phyloP scores from a whole-genome alignment of 2,329 filamentous ascomycete genomes.

The Hawksworthiomyces lignivorus region DNA sequence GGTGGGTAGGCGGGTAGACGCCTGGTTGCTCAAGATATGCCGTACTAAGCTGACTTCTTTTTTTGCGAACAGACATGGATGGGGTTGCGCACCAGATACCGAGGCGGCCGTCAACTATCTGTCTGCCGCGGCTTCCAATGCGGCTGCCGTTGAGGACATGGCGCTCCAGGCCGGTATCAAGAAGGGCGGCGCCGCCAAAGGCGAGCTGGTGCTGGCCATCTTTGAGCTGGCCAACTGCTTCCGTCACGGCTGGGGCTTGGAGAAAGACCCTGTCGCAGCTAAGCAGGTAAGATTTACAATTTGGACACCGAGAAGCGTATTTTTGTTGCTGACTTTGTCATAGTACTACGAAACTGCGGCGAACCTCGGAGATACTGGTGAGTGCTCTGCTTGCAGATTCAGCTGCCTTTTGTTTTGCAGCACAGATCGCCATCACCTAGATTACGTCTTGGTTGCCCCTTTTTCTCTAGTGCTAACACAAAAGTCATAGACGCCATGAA shows the following conservation, averaged over 20 bases:
- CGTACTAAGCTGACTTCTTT: too few relatives aligned
- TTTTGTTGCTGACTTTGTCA: background rate
- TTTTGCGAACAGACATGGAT: too few relatives aligned
- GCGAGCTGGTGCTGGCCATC: conserved; percentile 91
- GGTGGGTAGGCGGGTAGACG: too few relatives aligned
- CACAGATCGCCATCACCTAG: too few relatives aligned
- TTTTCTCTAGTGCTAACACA: too few relatives aligned
- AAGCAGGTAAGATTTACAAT: conserved; percentile 45
- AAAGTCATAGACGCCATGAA: conserved; percentile 76
- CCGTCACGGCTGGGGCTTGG: conserved; percentile 87
- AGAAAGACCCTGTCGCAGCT: conserved; percentile 78
- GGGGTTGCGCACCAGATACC: conserved; percentile 73
- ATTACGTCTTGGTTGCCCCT: too few relatives aligned
- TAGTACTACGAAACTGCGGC: conserved; percentile 97
- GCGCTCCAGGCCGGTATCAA: conserved; percentile 82
- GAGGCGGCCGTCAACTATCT: conserved; percentile 74
- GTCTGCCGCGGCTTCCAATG: conserved; percentile 81
- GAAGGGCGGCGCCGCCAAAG: conserved; percentile 90
- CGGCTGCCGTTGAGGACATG: conserved; percentile 75
- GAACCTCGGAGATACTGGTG: conserved; percentile 82
- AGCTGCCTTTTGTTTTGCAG: too few relatives aligned
- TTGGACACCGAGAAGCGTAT: conserved; percentile 11
- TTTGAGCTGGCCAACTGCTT: conserved; percentile 93
- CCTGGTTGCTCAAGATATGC: too few relatives aligned
- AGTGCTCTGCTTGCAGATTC: too few relatives aligned